Evolutionary conservation across 257 asterid species (phyloP), one percentile per base, ranked within the genome.

Genomic region (Nicotiana attenuata): DNA sequence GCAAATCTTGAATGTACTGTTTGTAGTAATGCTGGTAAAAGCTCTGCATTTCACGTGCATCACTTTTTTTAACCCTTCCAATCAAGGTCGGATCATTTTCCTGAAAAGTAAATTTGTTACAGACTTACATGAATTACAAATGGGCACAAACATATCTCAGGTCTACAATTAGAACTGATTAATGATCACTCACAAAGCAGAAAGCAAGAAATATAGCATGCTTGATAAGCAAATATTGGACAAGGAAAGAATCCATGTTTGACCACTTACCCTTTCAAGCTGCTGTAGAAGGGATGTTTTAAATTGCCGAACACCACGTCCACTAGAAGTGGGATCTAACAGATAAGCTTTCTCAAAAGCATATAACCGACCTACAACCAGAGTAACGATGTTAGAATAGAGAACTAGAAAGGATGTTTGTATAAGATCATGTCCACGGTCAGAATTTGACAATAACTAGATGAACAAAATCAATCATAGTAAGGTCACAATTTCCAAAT

Each of bases 31-130:
- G 97, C 86, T 94, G 98, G 87, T 96, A 96, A 89, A 96, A 96
- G 92, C 99, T 93, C 92, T 96, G 98, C 99, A 96, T 94, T 91
- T 96, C 99, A 52, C 97, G 97, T 29, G 99, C 99, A 82, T 96
- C 99, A 78, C 99, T 96, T 91, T 96, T 96, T 88, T 92, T 96
- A 33, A 94, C 98, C 88, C 98, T 96, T 87, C 98, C 97, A 90
- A 89, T 89, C 84, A 96, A 87, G 77, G 99, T 96, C 64, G 98
- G 98, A 85, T 96, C 99, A 86, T 96, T 93, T 88, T 96, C 99
- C 99, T 96, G 93, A 81, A 87, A 81, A 77, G 81, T 86, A 2
- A 71, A 80, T 47, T 47, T 73, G 61, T 45, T 45, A 71, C 20
- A 14, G 80, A 60, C 64, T 75, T 55, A 7, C 78, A 50, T 41